Evolutionary conservation across 192 early-diverging fungal species (phyloP).

Genomic region (Tieghemiomyces parasiticus): DNA sequence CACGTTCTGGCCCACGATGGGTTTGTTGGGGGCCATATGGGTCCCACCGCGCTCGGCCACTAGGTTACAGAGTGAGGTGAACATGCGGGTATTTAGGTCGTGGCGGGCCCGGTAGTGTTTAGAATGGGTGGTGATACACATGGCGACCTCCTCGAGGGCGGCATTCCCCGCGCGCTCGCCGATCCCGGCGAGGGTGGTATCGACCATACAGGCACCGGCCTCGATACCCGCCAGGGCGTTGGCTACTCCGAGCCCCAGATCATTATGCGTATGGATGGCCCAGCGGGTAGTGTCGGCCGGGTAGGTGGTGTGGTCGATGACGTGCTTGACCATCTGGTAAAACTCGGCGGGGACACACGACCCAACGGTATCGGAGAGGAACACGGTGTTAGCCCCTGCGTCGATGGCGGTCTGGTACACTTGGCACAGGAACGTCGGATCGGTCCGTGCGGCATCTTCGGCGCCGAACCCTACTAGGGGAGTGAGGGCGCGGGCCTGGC

Average conservation of each 20-base stretch:
- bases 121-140: constrained; percentile 88
- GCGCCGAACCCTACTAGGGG: constrained; percentile 85
- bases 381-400: constrained; percentile 85
- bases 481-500: constrained; percentile 58
- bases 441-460: constrained; percentile 84
- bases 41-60: constrained; percentile 81
- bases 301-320: constrained; percentile 56
- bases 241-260: constrained; percentile 89
- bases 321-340: constrained; percentile 72
- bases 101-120: constrained; percentile 71
- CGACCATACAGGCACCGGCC: constrained; percentile 88
- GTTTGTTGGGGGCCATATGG: constrained; percentile 91
- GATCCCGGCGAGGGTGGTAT: constrained; percentile 96
- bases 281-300: constrained; percentile 46
- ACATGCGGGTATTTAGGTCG: constrained; percentile 72
- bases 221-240: constrained; percentile 81
- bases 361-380: constrained; percentile 95
- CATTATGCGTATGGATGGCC: constrained; percentile 95
- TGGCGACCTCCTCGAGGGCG: constrained; percentile 86
- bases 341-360: constrained; percentile 87
- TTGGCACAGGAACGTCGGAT: constrained; percentile 70
- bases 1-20: constrained; percentile 92
- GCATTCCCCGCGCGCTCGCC: constrained; percentile 98
- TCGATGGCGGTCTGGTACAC: constrained; percentile 67
- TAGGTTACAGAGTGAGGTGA: constrained; percentile 74